Percentiles rank a stretch among this genome's conserved stretches.
Conservation (phyloP, 139 green algal genomes). For the Coelastrella sp. region DNA sequence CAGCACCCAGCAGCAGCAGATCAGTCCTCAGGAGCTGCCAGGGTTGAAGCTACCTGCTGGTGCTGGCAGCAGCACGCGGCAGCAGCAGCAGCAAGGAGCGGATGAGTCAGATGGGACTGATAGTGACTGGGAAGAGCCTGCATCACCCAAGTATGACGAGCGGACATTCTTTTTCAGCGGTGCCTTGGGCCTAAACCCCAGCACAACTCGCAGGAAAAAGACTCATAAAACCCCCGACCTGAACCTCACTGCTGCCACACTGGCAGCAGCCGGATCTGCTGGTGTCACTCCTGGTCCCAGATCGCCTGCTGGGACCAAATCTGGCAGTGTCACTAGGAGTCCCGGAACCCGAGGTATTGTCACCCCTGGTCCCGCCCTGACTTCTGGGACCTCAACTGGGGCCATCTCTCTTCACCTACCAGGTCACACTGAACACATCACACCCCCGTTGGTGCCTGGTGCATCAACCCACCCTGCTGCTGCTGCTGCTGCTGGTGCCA, state of each 20-base stretch:
- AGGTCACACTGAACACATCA: slow-evolving; percentile 30
- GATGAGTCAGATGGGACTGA: slow-evolving; percentile 50
- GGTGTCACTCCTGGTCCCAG: neutral
- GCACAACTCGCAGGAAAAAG: neutral
- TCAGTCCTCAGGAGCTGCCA: neutral
- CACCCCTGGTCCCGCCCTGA: neutral
- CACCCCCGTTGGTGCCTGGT: neutral
- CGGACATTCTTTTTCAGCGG: slow-evolving; percentile 75
- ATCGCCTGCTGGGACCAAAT: neutral
- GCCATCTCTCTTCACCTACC: slow-evolving; percentile 18
- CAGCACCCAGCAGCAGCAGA: slow-evolving; percentile 31
- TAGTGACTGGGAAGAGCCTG: slow-evolving; percentile 62
- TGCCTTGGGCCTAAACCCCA: neutral
- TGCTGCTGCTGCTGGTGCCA: neutral
- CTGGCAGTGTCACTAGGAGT: neutral
- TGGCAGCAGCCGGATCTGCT: slow-evolving; percentile 28
- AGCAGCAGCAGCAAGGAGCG: neutral
- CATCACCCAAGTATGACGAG: slow-evolving; percentile 98
- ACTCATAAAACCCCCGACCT: neutral
- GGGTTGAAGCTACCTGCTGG: neutral
- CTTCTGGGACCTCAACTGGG: neutral
- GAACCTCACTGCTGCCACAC: neutral
- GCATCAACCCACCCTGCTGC: neutral
- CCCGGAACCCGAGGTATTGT: neutral
- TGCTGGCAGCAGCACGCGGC: neutral